Evolutionary conservation across 805 yeast genomes (phyloP).

Genomic region (Teunomyces funiuensis): DNA sequence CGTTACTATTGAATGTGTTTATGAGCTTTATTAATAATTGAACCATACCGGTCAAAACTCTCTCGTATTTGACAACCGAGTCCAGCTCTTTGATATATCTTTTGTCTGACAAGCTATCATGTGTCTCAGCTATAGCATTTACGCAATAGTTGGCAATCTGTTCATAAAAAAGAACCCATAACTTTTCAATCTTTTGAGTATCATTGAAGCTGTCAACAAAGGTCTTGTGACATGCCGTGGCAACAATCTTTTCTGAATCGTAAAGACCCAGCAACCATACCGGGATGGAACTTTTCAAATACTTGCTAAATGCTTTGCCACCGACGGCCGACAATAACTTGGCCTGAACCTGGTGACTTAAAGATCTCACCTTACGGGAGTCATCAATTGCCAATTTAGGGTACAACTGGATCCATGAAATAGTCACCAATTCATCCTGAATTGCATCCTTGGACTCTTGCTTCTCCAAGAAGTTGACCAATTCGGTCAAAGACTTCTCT

Average conservation of each 20-base stretch:
- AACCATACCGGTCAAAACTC: slow-evolving; percentile 54
- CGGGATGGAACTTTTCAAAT: slow-evolving; percentile 70
- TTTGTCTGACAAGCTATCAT: slow-evolving; percentile 70
- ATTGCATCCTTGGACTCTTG: slow-evolving; percentile 13
- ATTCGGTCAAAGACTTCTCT: slow-evolving; percentile 70
- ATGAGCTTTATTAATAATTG: slow-evolving; percentile 40
- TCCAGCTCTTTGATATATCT: slow-evolving; percentile 68
- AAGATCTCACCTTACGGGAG: slow-evolving; percentile 60
- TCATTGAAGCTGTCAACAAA: slow-evolving; percentile 57
- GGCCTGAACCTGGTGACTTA: slow-evolving; percentile 67
- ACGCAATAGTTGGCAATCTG: slow-evolving; percentile 56
- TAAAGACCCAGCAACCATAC: slow-evolving; percentile 68
- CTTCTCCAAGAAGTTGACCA: slow-evolving; percentile 10
- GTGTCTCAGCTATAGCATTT: slow-evolving; percentile 58
- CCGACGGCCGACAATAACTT: slow-evolving; percentile 45
- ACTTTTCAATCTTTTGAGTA: slow-evolving; percentile 43
- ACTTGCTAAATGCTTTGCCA: slow-evolving; percentile 57
- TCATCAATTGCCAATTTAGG: slow-evolving; percentile 76
- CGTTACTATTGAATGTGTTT: slow-evolving; percentile 1
- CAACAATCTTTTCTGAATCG: slow-evolving; percentile 67
- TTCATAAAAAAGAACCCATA: slow-evolving; percentile 60
- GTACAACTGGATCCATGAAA: slow-evolving; percentile 77
- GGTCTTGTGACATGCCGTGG: slow-evolving; percentile 47
- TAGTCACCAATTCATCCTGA: slow-evolving; percentile 52
- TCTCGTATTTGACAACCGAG: slow-evolving; percentile 57